These are phyloP conservation scores for Selaginella moellendorffii DNA, from an alignment of 75 land plant species.

Conservation along the genomic window DNA sequence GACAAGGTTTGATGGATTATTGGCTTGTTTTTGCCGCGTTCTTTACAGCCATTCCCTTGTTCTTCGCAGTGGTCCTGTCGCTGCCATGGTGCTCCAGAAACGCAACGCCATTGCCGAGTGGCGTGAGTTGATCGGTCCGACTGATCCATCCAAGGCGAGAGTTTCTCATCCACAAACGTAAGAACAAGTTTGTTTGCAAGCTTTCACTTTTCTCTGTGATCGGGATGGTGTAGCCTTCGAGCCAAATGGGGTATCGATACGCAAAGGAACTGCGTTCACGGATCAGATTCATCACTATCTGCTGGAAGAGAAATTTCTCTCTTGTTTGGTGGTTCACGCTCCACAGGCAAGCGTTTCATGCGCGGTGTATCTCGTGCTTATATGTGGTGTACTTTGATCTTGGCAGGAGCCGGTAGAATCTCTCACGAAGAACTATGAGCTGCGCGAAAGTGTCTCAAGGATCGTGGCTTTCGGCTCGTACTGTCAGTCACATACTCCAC, in stretches of 20 bases:
- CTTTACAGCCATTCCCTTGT: not conserved
- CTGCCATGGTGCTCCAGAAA: conserved; percentile 60
- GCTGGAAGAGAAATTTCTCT: conserved; percentile 55
- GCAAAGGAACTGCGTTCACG: conserved; percentile 71
- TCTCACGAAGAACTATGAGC: too few relatives aligned
- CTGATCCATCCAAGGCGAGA: conserved; percentile 55
- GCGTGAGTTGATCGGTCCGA: conserved; percentile 73
- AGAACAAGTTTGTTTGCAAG: not conserved
- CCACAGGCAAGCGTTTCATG: too few relatives aligned
- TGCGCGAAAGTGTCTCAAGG: too few relatives aligned
- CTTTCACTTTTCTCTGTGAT: not conserved
- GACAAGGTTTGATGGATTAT: conserved; percentile 37
- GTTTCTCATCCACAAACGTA: not conserved
- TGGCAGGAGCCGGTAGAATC: too few relatives aligned
- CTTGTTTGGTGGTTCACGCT: conserved; percentile 47
- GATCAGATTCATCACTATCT: conserved; percentile 55
- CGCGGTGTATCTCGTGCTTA: too few relatives aligned
- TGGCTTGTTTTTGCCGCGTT: not conserved
- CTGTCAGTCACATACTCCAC: too few relatives aligned
- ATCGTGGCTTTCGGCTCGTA: too few relatives aligned
- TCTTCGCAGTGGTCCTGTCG: conserved; percentile 59
- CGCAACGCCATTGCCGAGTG: conserved; percentile 56
- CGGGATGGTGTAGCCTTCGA: conserved; percentile 46
- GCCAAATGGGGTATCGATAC: conserved; percentile 47
- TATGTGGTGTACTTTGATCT: too few relatives aligned